Conservation (phyloP, 495 filamentous ascomycete genomes). For the Neurospora sp. region DNA sequence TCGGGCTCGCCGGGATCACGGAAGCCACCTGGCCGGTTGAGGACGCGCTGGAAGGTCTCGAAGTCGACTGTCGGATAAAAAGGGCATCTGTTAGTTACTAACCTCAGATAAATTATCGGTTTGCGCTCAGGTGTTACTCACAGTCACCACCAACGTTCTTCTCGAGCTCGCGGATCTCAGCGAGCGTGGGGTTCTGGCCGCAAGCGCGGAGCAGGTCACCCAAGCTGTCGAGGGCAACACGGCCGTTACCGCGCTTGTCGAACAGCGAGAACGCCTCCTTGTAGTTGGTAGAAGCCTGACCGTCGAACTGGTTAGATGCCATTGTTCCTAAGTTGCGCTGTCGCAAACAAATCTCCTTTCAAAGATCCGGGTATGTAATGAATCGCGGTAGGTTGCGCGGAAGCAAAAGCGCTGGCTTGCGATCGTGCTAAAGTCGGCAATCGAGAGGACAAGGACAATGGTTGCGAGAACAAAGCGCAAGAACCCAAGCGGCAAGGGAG, state of each 20-base stretch:
- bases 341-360: neutral
- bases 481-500: neutral
- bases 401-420: neutral
- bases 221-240: constrained; percentile 73
- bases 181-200: constrained; percentile 91
- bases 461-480: neutral
- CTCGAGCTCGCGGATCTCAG: constrained; percentile 86
- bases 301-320: constrained; percentile 38
- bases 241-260: constrained; percentile 94
- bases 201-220: constrained; percentile 93
- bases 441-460: neutral
- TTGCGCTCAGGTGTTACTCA: constrained; percentile 38
- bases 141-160: constrained; percentile 80
- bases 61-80: constrained; percentile 66
- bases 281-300: constrained; percentile 97
- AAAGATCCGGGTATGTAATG: neutral
- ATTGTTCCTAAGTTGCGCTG: constrained; percentile 19
- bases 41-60: constrained; percentile 87
- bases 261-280: constrained; percentile 99
- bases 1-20: constrained; percentile 95
- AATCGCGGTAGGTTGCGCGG: neutral
- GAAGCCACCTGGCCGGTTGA: constrained; percentile 96
- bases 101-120: neutral
- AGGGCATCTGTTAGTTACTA: neutral
- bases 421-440: neutral